A percentile compares a stretch with the other conserved stretches of the same genome.
Evolutionary conservation across 345 rosid genomes (phyloP).

Genomic region (Euclidium syriacum): DNA sequence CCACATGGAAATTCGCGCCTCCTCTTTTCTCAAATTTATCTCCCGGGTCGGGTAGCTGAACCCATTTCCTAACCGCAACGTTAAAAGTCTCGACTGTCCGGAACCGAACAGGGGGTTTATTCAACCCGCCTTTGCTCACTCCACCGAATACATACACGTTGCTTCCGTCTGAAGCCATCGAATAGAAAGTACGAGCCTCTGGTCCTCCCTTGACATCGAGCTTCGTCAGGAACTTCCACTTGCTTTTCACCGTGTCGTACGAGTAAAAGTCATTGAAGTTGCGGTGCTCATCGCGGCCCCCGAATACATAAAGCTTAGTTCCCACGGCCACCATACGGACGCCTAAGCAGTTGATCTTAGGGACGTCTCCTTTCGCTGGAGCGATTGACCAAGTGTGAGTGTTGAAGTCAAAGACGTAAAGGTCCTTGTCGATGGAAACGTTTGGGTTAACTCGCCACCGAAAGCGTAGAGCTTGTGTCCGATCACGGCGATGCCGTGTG

Average conservation of each 20-base stretch:
- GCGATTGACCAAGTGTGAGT: slow-evolving; percentile 14
- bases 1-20: neutral
- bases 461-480: slow-evolving; percentile 15
- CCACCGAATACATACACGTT: slow-evolving; percentile 13
- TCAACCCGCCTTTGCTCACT: neutral
- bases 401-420: slow-evolving; percentile 20
- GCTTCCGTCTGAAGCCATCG: slow-evolving; percentile 1
- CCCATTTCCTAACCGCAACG: neutral
- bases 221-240: slow-evolving; percentile 10
- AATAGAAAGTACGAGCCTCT: slow-evolving; percentile 5
- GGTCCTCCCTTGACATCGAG: neutral
- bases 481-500: slow-evolving; percentile 12
- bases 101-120: neutral
- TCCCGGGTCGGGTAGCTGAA: slow-evolving; percentile 4
- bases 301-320: neutral
- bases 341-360: neutral
- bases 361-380: neutral
- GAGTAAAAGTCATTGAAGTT: neutral
- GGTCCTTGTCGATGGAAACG: slow-evolving; percentile 5
- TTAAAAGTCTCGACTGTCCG: neutral
- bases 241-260: slow-evolving; percentile 8
- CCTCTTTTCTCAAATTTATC: neutral
- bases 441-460: slow-evolving; percentile 13
- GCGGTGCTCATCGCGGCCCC: neutral
- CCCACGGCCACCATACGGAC: neutral